phyloP scores from a whole-genome alignment of 148 eudicot species.

The Chenopodium formosanum region DNA sequence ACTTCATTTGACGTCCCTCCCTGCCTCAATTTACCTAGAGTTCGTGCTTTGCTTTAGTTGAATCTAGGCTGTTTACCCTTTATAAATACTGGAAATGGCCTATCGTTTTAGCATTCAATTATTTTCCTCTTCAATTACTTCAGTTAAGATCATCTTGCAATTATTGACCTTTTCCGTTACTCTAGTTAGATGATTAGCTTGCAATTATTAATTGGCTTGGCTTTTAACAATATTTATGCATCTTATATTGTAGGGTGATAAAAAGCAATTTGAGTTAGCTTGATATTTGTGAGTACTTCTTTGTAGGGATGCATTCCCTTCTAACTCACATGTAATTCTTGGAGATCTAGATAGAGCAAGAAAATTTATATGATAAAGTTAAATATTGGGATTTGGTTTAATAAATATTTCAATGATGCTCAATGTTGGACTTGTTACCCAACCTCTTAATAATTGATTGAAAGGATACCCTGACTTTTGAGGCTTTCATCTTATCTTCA shows the following conservation, averaged over 20 bases:
- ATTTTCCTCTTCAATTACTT: background rate
- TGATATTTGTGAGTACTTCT: background rate
- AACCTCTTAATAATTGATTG: background rate
- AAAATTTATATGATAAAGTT: background rate
- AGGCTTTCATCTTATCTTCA: background rate
- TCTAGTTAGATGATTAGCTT: background rate
- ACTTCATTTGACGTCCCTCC: constrained; percentile 1
- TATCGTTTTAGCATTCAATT: too few relatives aligned
- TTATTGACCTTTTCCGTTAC: background rate
- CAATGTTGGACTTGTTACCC: background rate
- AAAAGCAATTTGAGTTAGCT: background rate
- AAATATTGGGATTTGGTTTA: background rate
- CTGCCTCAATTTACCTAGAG: background rate
- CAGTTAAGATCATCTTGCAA: background rate
- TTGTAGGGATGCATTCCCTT: background rate
- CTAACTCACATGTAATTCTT: background rate
- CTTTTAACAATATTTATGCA: background rate
- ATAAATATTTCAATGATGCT: background rate
- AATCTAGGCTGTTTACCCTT: background rate
- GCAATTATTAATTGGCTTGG: background rate
- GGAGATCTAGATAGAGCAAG: background rate
- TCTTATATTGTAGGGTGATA: background rate
- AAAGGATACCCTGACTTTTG: background rate
- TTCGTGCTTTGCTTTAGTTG: background rate
- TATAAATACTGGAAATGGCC: too few relatives aligned